These are phyloP conservation scores for Fusarium ramigenum DNA, from an alignment of 2,329 filamentous ascomycete species.

Conservation along the genomic window DNA sequence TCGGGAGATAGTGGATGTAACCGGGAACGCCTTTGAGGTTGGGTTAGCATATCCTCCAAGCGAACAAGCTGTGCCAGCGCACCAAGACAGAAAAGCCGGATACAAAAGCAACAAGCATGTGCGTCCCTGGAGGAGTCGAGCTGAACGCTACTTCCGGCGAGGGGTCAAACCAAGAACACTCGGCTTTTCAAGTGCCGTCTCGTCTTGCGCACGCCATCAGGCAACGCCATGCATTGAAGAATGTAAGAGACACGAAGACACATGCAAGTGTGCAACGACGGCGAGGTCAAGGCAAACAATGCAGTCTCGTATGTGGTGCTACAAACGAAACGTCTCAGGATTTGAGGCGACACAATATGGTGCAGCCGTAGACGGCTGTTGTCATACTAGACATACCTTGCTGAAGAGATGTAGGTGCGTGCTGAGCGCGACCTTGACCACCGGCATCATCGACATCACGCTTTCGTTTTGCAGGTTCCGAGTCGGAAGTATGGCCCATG, in stretches of 20 bases:
- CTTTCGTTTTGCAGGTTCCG: slow-evolving; percentile 59
- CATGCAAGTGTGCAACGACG: not conserved
- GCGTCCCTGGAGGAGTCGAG: slow-evolving; percentile 33
- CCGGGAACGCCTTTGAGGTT: slow-evolving; percentile 33
- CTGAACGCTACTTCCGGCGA: slow-evolving; percentile 26
- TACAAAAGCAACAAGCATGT: slow-evolving; percentile 37
- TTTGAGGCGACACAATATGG: slow-evolving; percentile 30
- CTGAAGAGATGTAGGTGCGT: slow-evolving; percentile 51
- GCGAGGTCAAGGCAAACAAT: not conserved
- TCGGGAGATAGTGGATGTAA: slow-evolving; percentile 65
- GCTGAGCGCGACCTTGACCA: slow-evolving; percentile 53
- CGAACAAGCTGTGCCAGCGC: slow-evolving; percentile 25
- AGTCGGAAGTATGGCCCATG: slow-evolving; percentile 56
- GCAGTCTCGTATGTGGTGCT: slow-evolving; percentile 18
- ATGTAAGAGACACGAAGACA: slow-evolving; percentile 11
- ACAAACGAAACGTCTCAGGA: slow-evolving; percentile 31
- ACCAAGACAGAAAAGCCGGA: slow-evolving; percentile 33
- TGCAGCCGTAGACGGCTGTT: slow-evolving; percentile 25
- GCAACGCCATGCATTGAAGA: slow-evolving; percentile 12
- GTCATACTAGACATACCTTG: slow-evolving; percentile 53
- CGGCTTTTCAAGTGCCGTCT: slow-evolving; percentile 5
- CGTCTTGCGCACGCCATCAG: slow-evolving; percentile 12
- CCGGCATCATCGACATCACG: slow-evolving; percentile 57
- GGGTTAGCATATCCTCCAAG: slow-evolving; percentile 37
- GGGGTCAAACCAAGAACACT: slow-evolving; percentile 13